Evolutionary conservation across 352 stramenopile genomes (phyloP).

Genomic region (Globisporangium polare): DNA sequence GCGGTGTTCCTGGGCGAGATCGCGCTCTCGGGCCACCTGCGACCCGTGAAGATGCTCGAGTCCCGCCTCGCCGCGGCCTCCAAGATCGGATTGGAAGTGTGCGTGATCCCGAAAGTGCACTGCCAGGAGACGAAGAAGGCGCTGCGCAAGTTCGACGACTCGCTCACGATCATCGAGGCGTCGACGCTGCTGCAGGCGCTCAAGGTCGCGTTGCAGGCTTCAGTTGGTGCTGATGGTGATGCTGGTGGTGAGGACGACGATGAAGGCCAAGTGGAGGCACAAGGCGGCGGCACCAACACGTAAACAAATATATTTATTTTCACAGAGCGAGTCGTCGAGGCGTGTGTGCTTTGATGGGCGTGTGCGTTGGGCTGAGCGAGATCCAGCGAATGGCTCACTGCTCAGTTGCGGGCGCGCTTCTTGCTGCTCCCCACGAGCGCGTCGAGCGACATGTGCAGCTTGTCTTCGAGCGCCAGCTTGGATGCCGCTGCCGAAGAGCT

Average conservation of each 20-base stretch:
- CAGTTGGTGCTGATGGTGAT: not conserved
- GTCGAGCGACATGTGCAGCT: constrained; percentile 61
- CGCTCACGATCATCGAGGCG: constrained; percentile 58
- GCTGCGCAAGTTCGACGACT: constrained; percentile 52
- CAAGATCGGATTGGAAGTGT: constrained; percentile 76
- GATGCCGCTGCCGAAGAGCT: not conserved
- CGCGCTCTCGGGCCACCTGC: constrained; percentile 72
- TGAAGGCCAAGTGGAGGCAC: not conserved
- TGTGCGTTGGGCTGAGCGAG: not conserved
- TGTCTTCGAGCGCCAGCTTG: constrained; percentile 53
- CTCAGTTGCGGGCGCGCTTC: constrained; percentile 19
- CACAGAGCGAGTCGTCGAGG: not conserved
- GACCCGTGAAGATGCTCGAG: constrained; percentile 81
- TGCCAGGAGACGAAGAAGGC: constrained; percentile 37
- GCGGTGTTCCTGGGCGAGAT: constrained; percentile 78
- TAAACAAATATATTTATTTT: constrained; percentile 17
- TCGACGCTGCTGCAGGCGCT: constrained; percentile 64
- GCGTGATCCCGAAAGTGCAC: constrained; percentile 62
- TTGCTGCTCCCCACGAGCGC: constrained; percentile 38
- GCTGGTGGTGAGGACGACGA: not conserved
- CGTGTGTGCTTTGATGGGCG: not conserved
- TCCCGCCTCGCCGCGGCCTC: constrained; percentile 67
- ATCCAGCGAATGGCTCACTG: too few species aligned
- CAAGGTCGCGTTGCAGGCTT: constrained; percentile 43
- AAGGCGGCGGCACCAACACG: not conserved